A percentile compares a stretch with the other conserved stretches of the same genome.
These are phyloP conservation scores for Cryptosporidium sp. DNA, from an alignment of 169 alveolate genomes.

Conservation along the genomic window DNA sequence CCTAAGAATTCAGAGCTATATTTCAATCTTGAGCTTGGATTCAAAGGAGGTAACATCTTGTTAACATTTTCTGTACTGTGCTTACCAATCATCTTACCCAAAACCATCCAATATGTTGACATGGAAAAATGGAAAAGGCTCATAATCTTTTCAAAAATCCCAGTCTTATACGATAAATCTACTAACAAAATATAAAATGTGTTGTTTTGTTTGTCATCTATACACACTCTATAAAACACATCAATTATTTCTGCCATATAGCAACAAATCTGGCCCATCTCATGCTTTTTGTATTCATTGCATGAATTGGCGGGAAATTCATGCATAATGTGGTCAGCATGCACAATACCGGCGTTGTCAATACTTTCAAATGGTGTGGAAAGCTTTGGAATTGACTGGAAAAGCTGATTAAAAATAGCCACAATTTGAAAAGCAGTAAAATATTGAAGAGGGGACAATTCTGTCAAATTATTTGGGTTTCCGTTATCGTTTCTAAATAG, in stretches of 20 bases:
- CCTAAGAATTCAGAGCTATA: slow-evolving; percentile 15
- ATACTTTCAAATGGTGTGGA: slow-evolving; percentile 21
- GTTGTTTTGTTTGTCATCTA: slow-evolving; percentile 67
- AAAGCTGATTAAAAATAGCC: slow-evolving; percentile 17
- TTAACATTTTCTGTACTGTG: slow-evolving; percentile 21
- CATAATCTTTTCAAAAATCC: slow-evolving; percentile 28
- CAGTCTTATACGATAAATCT: slow-evolving; percentile 46
- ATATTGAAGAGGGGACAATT: slow-evolving; percentile 59
- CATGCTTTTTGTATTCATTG: background rate
- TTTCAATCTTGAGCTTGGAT: slow-evolving; percentile 31
- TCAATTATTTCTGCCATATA: slow-evolving; percentile 60
- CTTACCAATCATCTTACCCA: slow-evolving; percentile 28
- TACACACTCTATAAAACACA: slow-evolving; percentile 46
- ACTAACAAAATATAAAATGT: slow-evolving; percentile 51
- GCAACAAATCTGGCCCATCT: slow-evolving; percentile 61
- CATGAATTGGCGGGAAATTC: background rate
- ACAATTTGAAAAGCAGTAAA: slow-evolving; percentile 52
- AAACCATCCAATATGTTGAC: slow-evolving; percentile 54
- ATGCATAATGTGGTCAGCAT: background rate
- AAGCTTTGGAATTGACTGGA: slow-evolving; percentile 30
- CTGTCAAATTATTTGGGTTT: slow-evolving; percentile 3
- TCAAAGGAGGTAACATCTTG: slow-evolving; percentile 47
- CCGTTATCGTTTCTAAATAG: slow-evolving; percentile 43
- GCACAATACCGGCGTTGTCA: background rate
- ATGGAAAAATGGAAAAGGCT: slow-evolving; percentile 49